phyloP scores from a whole-genome alignment of 1,139 yeast species.

The Kazachstania sp. region DNA sequence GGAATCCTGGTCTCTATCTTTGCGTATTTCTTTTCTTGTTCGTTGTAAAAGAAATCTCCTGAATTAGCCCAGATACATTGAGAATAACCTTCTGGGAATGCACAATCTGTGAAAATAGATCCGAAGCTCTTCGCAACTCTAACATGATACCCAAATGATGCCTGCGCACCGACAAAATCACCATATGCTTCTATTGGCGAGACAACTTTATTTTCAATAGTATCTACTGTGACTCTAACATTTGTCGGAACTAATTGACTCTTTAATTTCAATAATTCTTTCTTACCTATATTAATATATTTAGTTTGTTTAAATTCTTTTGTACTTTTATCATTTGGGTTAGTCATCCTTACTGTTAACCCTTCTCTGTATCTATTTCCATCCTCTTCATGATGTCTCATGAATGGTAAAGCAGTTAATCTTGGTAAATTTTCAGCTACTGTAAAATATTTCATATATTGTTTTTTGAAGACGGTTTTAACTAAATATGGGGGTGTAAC shows the following conservation, averaged over 20 bases:
- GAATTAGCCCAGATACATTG: slow-evolving; percentile 57
- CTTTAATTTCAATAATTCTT: slow-evolving; percentile 46
- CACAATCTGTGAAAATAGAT: slow-evolving; percentile 61
- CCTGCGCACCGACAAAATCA: slow-evolving; percentile 43
- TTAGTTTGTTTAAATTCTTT: slow-evolving; percentile 54
- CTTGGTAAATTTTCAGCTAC: slow-evolving; percentile 67
- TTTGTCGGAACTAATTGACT: slow-evolving; percentile 63
- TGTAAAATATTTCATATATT: slow-evolving; percentile 41
- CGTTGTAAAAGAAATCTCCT: slow-evolving; percentile 48
- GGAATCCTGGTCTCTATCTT: slow-evolving; percentile 20
- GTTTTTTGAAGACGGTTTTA: slow-evolving; percentile 49
- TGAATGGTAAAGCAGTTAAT: slow-evolving; percentile 64
- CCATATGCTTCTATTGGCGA: slow-evolving; percentile 71
- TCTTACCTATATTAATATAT: slow-evolving; percentile 66
- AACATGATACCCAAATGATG: slow-evolving; percentile 69
- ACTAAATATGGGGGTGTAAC: slow-evolving; percentile 81
- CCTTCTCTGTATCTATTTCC: slow-evolving; percentile 53
- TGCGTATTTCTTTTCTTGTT: slow-evolving; percentile 17
- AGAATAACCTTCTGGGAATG: slow-evolving; percentile 61
- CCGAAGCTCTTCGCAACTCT: slow-evolving; percentile 56
- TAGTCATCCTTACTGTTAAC: slow-evolving; percentile 53
- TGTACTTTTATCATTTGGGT: slow-evolving; percentile 29
- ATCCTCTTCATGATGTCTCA: slow-evolving; percentile 34
- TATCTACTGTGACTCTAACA: slow-evolving; percentile 74
- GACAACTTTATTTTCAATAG: slow-evolving; percentile 52